Conservation (phyloP, 345 rosid species). For the Erodium maritimum region DNA sequence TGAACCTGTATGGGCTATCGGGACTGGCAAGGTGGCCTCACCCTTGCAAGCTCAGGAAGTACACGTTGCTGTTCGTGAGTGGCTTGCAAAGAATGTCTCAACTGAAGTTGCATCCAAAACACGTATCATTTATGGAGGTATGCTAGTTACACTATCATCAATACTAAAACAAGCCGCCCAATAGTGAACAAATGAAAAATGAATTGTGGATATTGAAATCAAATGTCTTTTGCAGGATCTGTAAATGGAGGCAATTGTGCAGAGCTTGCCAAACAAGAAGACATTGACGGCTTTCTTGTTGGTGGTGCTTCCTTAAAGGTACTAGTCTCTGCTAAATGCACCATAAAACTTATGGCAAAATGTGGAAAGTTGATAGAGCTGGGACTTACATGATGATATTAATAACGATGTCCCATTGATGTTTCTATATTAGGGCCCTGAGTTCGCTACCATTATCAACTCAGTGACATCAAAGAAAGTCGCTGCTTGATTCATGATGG, state of each 20-base stretch:
- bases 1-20: constrained; percentile 99
- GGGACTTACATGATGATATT: not conserved
- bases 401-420: not conserved
- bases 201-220: not conserved
- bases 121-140: constrained; percentile 96
- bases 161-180: not conserved
- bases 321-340: not conserved
- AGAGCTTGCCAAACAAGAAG: constrained; percentile 94
- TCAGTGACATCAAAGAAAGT: constrained; percentile 83
- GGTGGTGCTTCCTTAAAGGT: constrained; percentile 99
- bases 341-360: not conserved
- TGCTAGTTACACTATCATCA: not conserved
- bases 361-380: not conserved
- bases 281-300: constrained; percentile 95
- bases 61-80: constrained; percentile 73
- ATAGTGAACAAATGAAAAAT: not conserved
- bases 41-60: constrained; percentile 97
- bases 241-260: constrained; percentile 88
- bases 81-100: constrained; percentile 87
- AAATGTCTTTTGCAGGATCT: constrained; percentile 38
- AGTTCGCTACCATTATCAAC: constrained; percentile 89
- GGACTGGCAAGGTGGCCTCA: constrained; percentile 94
- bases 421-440: constrained; percentile 62
- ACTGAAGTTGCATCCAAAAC: constrained; percentile 86
- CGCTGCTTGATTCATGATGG: constrained; percentile 42